phyloP scores from a whole-genome alignment of 163 green algal species.

The Prototheca cutis region DNA sequence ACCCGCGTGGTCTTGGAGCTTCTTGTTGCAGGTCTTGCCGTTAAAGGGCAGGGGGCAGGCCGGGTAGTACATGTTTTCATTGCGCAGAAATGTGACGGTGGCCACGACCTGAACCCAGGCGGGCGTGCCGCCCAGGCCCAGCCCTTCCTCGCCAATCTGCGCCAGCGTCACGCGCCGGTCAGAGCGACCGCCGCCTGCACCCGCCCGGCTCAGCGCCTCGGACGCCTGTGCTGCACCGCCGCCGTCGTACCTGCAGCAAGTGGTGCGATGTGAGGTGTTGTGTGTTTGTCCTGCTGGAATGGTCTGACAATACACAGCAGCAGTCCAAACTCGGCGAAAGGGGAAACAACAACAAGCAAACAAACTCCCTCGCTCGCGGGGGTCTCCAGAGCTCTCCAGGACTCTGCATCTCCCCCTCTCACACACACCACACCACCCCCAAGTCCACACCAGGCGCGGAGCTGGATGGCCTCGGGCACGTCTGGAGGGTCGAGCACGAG shows the following conservation, averaged over 20 bases:
- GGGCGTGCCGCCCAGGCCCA: conserved; percentile 46
- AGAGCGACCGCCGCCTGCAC: conserved; percentile 35
- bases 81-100: conserved; percentile 51
- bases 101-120: conserved; percentile 51
- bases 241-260: conserved; percentile 50
- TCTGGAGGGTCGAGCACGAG: conserved; percentile 69
- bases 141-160: conserved; percentile 61
- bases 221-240: conserved; percentile 26
- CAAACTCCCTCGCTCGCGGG: too few species aligned
- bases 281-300: too few species aligned
- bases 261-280: too few species aligned
- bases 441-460: conserved; percentile 64
- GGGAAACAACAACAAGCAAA: too few species aligned
- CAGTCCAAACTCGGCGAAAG: too few species aligned
- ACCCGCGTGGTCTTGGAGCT: conserved; percentile 53
- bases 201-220: conserved; percentile 38
- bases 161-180: conserved; percentile 55
- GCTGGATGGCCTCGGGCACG: conserved; percentile 45
- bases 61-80: conserved; percentile 69
- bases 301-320: too few species aligned
- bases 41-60: conserved; percentile 56
- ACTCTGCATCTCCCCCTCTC: too few species aligned
- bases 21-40: conserved; percentile 79
- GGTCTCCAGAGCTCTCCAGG: too few species aligned
- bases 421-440: too few species aligned